phyloP scores from a whole-genome alignment of 441 rosid genomes.

The Hura crepitans region DNA sequence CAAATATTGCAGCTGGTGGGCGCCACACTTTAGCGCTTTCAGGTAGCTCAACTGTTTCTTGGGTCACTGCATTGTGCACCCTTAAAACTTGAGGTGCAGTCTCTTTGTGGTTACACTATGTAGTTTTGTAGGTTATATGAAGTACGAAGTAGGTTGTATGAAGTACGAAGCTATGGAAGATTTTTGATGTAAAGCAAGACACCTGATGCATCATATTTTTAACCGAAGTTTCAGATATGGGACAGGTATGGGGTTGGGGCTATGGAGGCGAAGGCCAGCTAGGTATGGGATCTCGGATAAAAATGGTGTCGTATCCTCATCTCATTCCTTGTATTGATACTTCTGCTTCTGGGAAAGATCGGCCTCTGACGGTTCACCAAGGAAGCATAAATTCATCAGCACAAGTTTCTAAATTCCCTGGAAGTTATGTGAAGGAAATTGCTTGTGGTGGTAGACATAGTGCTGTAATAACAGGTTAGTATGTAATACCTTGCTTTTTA shows the following conservation, averaged over 20 bases:
- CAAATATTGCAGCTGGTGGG: constrained; percentile 85
- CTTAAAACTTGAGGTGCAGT: constrained; percentile 32
- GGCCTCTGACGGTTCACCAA: constrained; percentile 34
- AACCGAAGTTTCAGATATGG: constrained; percentile 59
- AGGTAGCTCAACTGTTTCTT: constrained; percentile 42
- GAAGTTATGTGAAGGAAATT: constrained; percentile 65
- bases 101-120: constrained; percentile 34
- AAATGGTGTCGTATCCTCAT: constrained; percentile 79
- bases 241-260: constrained; percentile 99
- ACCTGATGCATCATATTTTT: constrained; percentile 43
- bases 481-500: background rate
- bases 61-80: constrained; percentile 5
- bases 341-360: constrained; percentile 43
- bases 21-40: constrained; percentile 85
- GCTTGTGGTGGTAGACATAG: constrained; percentile 95
- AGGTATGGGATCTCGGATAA: constrained; percentile 84
- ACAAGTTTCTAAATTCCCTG: constrained; percentile 49
- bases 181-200: constrained; percentile 42
- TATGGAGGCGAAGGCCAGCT: constrained; percentile 99
- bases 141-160: constrained; percentile 46
- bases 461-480: constrained; percentile 70
- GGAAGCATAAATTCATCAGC: constrained; percentile 46
- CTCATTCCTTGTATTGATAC: constrained; percentile 61
- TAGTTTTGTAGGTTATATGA: constrained; percentile 48
- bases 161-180: constrained; percentile 41